These are phyloP conservation scores for Berkeleyomyces basicola DNA, from an alignment of 2,329 filamentous ascomycete genomes.

Conservation along the genomic window DNA sequence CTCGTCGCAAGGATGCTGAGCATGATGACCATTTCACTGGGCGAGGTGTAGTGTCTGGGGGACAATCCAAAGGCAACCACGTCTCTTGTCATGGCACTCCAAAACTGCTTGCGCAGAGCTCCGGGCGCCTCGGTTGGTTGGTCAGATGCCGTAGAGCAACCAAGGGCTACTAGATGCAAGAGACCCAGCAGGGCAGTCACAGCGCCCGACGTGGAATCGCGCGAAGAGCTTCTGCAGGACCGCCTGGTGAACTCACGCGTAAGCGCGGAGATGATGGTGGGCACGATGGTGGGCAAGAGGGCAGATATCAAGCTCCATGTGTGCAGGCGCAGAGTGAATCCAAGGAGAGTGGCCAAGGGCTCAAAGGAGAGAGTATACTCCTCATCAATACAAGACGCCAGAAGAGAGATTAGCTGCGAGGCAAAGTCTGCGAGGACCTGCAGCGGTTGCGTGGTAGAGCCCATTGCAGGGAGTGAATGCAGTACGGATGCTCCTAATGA, in stretches of 20 bases:
- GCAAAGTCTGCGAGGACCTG: slow-evolving; percentile 49
- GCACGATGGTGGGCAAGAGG: slow-evolving; percentile 40
- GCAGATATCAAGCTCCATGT: slow-evolving; percentile 40
- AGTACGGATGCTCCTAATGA: slow-evolving; percentile 53
- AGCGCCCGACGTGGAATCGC: not conserved
- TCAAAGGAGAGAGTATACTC: slow-evolving; percentile 45
- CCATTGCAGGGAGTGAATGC: slow-evolving; percentile 45
- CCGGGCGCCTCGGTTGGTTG: slow-evolving; percentile 18
- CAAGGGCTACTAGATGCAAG: slow-evolving; percentile 45
- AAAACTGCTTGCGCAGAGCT: slow-evolving; percentile 34
- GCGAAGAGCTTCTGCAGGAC: not conserved
- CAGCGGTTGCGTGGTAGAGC: slow-evolving; percentile 30
- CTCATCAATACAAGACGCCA: slow-evolving; percentile 51
- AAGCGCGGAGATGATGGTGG: slow-evolving; percentile 16
- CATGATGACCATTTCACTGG: slow-evolving; percentile 45
- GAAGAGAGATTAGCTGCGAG: slow-evolving; percentile 46
- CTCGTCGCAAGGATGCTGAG: slow-evolving; percentile 52
- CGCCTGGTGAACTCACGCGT: not conserved
- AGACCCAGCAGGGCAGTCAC: slow-evolving; percentile 22
- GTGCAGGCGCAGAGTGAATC: slow-evolving; percentile 46
- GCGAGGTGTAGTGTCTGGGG: slow-evolving; percentile 38
- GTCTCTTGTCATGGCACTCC: slow-evolving; percentile 49
- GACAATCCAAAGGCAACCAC: slow-evolving; percentile 52
- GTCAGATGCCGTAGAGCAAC: slow-evolving; percentile 30
- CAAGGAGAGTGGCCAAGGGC: slow-evolving; percentile 46